A percentile compares a stretch with the other conserved stretches of the same genome.
These are phyloP conservation scores for Candida khao-thaluensis DNA, from an alignment of 805 yeast genomes.

Conservation along the genomic window DNA sequence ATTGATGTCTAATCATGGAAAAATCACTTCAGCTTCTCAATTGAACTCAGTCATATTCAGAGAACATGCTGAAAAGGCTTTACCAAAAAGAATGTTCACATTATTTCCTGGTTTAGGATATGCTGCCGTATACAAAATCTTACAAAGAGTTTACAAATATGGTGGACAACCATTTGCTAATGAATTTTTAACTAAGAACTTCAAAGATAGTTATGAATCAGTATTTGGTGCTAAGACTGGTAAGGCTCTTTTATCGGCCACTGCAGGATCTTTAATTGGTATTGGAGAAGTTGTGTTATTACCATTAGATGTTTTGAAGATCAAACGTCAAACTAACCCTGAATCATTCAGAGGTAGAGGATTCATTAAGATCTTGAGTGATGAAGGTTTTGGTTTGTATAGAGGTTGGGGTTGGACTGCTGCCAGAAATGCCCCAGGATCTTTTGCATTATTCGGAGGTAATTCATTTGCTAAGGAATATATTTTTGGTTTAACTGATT, in stretches of 20 bases:
- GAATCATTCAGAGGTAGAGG: slow-evolving; percentile 99
- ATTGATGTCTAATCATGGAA: slow-evolving; percentile 79
- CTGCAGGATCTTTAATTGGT: slow-evolving; percentile 96
- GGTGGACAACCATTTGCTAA: slow-evolving; percentile 99
- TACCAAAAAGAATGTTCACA: slow-evolving; percentile 71
- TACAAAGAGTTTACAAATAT: slow-evolving; percentile 97
- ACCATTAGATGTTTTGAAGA: slow-evolving; percentile 94
- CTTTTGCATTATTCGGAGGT: slow-evolving; percentile 97
- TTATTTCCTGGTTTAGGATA: slow-evolving; percentile 97
- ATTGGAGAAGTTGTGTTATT: slow-evolving; percentile 95
- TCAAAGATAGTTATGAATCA: slow-evolving; percentile 65
- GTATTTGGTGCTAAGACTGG: slow-evolving; percentile 92
- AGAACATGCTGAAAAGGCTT: slow-evolving; percentile 69
- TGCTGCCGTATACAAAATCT: slow-evolving; percentile 94
- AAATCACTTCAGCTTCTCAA: slow-evolving; percentile 59
- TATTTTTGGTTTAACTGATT: slow-evolving; percentile 81
- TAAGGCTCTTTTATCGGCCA: slow-evolving; percentile 93
- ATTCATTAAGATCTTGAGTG: slow-evolving; percentile 75
- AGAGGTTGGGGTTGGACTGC: slow-evolving; percentile 99
- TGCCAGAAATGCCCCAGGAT: slow-evolving; percentile 99
- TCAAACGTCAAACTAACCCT: slow-evolving; percentile 99
- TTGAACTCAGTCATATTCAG: slow-evolving; percentile 86
- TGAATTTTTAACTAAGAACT: slow-evolving; percentile 80
- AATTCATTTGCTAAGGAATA: slow-evolving; percentile 98
- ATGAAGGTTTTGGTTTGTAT: slow-evolving; percentile 91